Evolutionary conservation across 192 early-diverging fungal species (phyloP), one percentile per base, ranked within the genome.

Genomic region (Diversispora epigaea): DNA sequence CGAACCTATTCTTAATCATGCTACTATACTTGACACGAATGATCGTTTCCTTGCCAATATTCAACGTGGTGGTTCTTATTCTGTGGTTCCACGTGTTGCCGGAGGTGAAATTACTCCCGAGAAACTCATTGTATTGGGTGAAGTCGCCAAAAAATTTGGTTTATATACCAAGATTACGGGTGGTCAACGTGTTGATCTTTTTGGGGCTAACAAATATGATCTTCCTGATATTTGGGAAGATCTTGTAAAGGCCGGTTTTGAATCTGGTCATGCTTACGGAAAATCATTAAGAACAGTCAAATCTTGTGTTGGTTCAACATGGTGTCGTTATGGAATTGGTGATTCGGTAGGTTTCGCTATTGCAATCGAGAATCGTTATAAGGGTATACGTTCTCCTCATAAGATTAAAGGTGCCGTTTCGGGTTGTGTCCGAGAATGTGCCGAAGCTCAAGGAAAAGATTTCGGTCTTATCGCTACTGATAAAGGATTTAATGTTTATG

Each of bases 261-360:
- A 91, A 79, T 84, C 83, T 50, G 90, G 90, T 46, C 90, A 91
- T 46, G 90, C 90, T 40, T 91, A 91, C 55, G 89, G 89, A 40
- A 91, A 91, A 74, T 77, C 90, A 25, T 79, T 91, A 12, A 84
- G 89, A 64, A 91, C 89, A 6, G 89, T 91, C 60, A 91, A 91
- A 75, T 87, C 84, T 43, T 91, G 89, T 76, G 89, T 91, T 17
- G 89, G 89, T 12, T 81, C 84, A 3, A 80, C 85, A 8, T 91
- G 89, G 89, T 91, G 89, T 68, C 82, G 89, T 15, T 91, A 90
- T 84, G 90, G 87, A 19, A 82, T 84, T 47, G 80, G 86, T 60
- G 90, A 91, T 77, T 89, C 89, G 56, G 90, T 91, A 5, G 83
- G 90, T 3, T 88, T 91, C 64, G 90, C 89, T 67, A 84, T 91